Percentiles rank a stretch among this genome's conserved stretches.
Conservation (phyloP, 1,284 basidiomycete genomes). For the Ganoderma meredithae region DNA sequence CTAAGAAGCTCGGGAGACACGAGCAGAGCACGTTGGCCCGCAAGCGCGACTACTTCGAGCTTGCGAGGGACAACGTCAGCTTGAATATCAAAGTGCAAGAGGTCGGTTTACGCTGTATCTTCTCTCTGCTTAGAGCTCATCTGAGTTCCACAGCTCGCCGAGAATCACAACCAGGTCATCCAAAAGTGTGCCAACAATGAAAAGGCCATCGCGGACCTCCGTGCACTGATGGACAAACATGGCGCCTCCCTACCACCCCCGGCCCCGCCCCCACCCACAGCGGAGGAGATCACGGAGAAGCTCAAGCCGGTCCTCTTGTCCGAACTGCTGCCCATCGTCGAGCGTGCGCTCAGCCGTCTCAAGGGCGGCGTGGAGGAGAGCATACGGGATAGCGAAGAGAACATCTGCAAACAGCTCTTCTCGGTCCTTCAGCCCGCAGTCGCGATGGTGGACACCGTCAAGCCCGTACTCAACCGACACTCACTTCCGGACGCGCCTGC, state of each 20-base stretch:
- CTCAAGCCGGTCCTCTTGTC: conserved; percentile 17
- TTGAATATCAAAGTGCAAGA: conserved; percentile 15
- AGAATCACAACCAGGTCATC: not conserved
- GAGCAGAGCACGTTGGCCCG: conserved; percentile 15
- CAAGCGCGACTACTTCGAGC: conserved; percentile 22
- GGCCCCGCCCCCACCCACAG: conserved; percentile 22
- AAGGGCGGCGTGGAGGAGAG: conserved; percentile 25
- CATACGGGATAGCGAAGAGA: conserved; percentile 23
- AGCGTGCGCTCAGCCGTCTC: conserved; percentile 17
- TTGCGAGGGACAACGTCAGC: conserved; percentile 18
- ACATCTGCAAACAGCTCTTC: conserved; percentile 24
- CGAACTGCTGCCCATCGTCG: conserved; percentile 15
- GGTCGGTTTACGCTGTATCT: not conserved
- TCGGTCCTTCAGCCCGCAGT: conserved; percentile 18
- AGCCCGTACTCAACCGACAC: conserved; percentile 18
- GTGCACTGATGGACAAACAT: conserved; percentile 7
- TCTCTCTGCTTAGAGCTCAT: not conserved
- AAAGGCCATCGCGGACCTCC: conserved; percentile 19
- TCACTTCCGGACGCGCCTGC: conserved; percentile 12
- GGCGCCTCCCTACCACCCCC: conserved; percentile 15
- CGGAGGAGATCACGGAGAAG: conserved; percentile 26
- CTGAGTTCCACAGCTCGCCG: conserved; percentile 10
- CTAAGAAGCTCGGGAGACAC: conserved; percentile 17
- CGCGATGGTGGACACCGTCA: conserved; percentile 18
- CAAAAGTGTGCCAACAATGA: conserved; percentile 5